Conservation (phyloP, 805 yeast genomes). For the Clavispora asparagi region DNA sequence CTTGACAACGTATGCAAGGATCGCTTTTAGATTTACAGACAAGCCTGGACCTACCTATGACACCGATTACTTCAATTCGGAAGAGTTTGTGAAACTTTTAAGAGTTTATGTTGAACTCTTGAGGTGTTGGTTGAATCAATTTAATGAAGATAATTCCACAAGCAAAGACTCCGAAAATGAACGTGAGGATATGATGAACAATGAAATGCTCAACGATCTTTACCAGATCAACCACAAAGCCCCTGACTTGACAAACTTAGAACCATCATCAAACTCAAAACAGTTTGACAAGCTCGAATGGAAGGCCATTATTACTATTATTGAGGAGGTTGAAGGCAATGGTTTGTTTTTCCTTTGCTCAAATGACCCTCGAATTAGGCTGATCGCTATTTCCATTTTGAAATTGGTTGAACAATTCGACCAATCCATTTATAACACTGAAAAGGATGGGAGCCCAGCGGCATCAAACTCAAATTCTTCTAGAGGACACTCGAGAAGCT, state of each 20-base stretch:
- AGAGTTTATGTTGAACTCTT: conserved; percentile 74
- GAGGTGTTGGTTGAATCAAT: conserved; percentile 74
- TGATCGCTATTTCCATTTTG: conserved; percentile 69
- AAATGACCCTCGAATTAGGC: conserved; percentile 72
- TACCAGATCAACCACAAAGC: conserved; percentile 42
- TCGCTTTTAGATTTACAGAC: conserved; percentile 76
- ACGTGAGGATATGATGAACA: conserved; percentile 32
- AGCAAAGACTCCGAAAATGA: conserved; percentile 24
- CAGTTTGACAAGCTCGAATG: conserved; percentile 63
- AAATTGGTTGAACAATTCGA: conserved; percentile 84
- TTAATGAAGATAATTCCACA: conserved; percentile 34
- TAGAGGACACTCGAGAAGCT: conserved; percentile 46
- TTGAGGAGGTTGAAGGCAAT: conserved; percentile 94
- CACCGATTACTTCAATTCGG: conserved; percentile 53
- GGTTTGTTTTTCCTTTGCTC: conserved; percentile 89
- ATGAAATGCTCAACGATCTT: conserved; percentile 36
- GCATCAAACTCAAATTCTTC: conserved; percentile 16
- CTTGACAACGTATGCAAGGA: conserved; percentile 70
- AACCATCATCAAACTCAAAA: conserved; percentile 15
- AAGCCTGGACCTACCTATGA: conserved; percentile 54
- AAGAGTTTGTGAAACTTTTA: conserved; percentile 55
- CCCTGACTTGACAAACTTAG: conserved; percentile 25
- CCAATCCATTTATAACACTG: conserved; percentile 62
- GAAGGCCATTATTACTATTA: conserved; percentile 74
- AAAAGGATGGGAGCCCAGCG: conserved; percentile 11